Evolutionary conservation across 2,329 filamentous ascomycete genomes (phyloP), one percentile per base, ranked within the genome.

Genomic region (Colletotrichum viniferum): DNA sequence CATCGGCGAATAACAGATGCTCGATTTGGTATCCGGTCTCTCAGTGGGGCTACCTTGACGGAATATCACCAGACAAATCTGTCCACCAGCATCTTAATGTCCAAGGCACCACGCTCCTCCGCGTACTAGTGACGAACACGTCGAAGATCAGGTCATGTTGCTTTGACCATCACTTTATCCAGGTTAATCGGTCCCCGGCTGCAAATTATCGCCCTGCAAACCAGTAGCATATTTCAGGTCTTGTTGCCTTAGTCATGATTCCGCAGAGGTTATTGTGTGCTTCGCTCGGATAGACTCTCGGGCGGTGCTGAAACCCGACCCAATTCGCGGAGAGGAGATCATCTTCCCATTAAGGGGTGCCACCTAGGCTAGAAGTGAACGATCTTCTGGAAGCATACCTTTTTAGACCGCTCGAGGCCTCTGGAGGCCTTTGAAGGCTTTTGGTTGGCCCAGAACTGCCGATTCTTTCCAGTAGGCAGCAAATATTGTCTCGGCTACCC

Each of bases 311-410:
- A 75, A 75, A 73, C 73, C 69, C 38, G 67, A 30, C 32, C 32
- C 32, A 71, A 56, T 71, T 63, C 62, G 38, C 28, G 69, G n/a
- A 43, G 38, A n/a, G 30, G 24, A 55, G 38, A 52, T 48, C 69
- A 64, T 75, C 34, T 30, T 52, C 58, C 70, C 61, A 55, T 66
- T 21, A 38, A 30, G 55, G 30, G 58, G 34, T 32, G 26, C 38
- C 38, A 60, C 28, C 24, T 61, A 36, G 65, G 72, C 73, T 73
- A 64, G 69, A 73, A 73, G 48, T 18, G 36, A 48, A 60, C 55
- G 38, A 71, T 72, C 43, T 75, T 75, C 69, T 75, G 69, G 73
- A 75, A 75, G 63, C 55, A 62, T 75, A 24, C 73, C 73, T 38
- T 52, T 74, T 73, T 60, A n/a, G 69, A 73, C 24, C 56, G 63